phyloP scores from a whole-genome alignment of 148 eudicot genomes.

The Selenicereus undatus region DNA sequence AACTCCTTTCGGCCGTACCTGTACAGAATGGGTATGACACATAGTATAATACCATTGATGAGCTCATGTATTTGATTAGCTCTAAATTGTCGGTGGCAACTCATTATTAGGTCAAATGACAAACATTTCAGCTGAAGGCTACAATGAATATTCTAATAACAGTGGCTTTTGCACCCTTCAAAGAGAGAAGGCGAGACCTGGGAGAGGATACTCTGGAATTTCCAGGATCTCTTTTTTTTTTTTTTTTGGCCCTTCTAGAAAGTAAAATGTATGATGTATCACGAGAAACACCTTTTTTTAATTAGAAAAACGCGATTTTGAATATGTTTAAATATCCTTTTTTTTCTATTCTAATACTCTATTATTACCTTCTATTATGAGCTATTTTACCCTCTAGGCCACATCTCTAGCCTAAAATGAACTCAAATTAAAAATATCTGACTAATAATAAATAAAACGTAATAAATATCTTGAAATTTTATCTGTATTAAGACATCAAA shows the following conservation, averaged over 20 bases:
- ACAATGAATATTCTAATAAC: conserved; percentile 13
- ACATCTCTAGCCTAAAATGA: too few relatives aligned
- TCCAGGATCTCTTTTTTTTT: background rate
- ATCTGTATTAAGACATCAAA: background rate
- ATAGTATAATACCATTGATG: conserved; percentile 4
- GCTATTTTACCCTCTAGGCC: too few relatives aligned
- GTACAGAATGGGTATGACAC: background rate
- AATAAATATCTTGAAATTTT: background rate
- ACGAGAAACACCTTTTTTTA: too few relatives aligned
- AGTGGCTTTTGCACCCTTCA: background rate
- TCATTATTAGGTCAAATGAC: conserved; percentile 30
- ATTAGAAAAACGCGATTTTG: too few relatives aligned
- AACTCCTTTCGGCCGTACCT: conserved; percentile 28
- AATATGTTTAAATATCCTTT: too few relatives aligned
- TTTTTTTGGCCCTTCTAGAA: too few relatives aligned
- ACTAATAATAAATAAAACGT: too few relatives aligned
- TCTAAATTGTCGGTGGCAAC: conserved; percentile 31
- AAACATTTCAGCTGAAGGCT: background rate
- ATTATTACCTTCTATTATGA: too few relatives aligned
- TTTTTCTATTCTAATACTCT: too few relatives aligned
- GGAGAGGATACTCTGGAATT: background rate
- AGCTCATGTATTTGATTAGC: conserved; percentile 15
- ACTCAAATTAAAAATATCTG: too few relatives aligned
- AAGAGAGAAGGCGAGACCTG: background rate
- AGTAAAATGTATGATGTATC: too few relatives aligned